These are phyloP conservation scores for Mrakia blollopis DNA, from an alignment of 768 basidiomycete species.

Conservation along the genomic window DNA sequence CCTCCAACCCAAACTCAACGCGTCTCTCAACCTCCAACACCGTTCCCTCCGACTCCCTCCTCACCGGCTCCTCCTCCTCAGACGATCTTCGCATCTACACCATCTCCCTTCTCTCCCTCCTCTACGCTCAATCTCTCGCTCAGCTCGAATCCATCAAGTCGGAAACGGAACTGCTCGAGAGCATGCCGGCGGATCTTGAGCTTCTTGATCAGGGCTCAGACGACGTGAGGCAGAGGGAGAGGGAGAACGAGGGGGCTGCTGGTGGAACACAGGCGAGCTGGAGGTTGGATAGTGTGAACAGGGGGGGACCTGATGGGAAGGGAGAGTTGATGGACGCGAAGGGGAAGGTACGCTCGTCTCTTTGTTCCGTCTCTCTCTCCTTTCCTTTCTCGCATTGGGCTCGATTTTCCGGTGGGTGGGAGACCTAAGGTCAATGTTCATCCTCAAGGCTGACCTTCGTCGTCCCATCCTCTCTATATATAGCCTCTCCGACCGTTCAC, in stretches of 20 bases:
- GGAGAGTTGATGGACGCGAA: constrained; percentile 66
- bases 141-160: constrained; percentile 65
- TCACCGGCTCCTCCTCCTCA: constrained; percentile 6
- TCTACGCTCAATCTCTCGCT: constrained; percentile 62
- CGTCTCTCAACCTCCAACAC: constrained; percentile 15
- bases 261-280: constrained; percentile 32
- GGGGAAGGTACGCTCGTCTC: constrained; percentile 60
- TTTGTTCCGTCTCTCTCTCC: not conserved
- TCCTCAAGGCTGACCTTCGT: too few species aligned
- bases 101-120: constrained; percentile 66
- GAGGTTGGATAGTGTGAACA: constrained; percentile 43
- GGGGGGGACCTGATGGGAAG: constrained; percentile 51
- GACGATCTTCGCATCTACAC: constrained; percentile 56
- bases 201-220: constrained; percentile 5
- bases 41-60: constrained; percentile 1
- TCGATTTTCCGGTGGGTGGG: too few species aligned
- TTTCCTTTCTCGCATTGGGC: too few species aligned
- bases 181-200: constrained; percentile 33
- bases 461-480: not conserved
- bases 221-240: constrained; percentile 44
- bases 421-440: too few species aligned
- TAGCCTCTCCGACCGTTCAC: constrained; percentile 92
- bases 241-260: constrained; percentile 44
- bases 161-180: constrained; percentile 64
- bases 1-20: not conserved